Conservation (phyloP, 1,284 basidiomycete genomes). For the Cutaneotrichosporon sp. region DNA sequence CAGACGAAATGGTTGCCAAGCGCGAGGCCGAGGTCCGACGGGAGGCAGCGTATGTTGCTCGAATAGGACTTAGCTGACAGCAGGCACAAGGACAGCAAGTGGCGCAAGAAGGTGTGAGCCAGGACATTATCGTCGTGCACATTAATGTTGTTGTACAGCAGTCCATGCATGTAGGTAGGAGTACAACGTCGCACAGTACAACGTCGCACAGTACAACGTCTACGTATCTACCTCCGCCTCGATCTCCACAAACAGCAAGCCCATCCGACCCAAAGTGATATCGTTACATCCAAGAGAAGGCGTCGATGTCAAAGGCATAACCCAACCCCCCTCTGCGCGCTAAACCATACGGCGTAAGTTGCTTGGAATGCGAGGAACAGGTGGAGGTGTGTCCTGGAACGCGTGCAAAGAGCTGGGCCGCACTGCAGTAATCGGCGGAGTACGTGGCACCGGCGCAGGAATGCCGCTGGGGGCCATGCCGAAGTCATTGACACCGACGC, state of each 20-base stretch:
- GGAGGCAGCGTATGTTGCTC: conserved; percentile 38
- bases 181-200: too few species aligned
- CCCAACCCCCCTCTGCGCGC: neutral
- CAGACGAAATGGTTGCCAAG: conserved; percentile 56
- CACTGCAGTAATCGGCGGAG: too few species aligned
- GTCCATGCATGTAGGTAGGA: neutral
- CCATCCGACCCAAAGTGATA: too few species aligned
- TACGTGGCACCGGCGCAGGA: conserved; percentile 25
- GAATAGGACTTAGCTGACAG: neutral
- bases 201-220: neutral
- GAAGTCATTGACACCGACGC: conserved; percentile 13
- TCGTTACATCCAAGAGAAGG: too few species aligned
- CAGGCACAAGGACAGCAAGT: conserved; percentile 38
- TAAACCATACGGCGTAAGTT: neutral
- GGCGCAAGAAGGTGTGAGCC: conserved; percentile 30
- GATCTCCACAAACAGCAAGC: neutral
- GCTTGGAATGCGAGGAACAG: conserved; percentile 39
- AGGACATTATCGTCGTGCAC: neutral
- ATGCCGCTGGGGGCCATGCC: conserved; percentile 27
- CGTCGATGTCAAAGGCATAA: too few species aligned
- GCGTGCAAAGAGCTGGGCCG: conserved; percentile 31
- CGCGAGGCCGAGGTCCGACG: conserved; percentile 57
- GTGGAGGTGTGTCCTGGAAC: conserved; percentile 29
- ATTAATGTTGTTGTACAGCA: neutral
- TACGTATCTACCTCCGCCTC: neutral